phyloP scores from a whole-genome alignment of 345 rosid species.

The Capsella bursapastoris region DNA sequence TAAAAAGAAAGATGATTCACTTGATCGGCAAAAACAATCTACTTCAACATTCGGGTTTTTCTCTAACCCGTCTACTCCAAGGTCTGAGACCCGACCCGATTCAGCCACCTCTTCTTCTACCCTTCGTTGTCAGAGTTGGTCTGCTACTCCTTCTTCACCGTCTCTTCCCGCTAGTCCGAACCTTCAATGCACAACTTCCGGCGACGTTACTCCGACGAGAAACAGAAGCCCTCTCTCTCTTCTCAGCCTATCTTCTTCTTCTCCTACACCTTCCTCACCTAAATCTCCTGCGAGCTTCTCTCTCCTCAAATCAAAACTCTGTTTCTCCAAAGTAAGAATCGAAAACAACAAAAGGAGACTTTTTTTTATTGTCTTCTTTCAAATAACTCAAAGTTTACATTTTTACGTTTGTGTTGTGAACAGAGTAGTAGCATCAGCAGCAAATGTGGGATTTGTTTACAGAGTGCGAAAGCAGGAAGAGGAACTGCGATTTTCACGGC shows the following conservation, averaged over 20 bases:
- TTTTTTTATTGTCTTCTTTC: no score
- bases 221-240: slow-evolving; percentile 52
- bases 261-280: slow-evolving; percentile 67
- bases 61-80: slow-evolving; percentile 86
- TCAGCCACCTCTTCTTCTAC: slow-evolving; percentile 44
- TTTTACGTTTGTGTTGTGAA: slow-evolving; percentile 1
- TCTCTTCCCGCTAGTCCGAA: slow-evolving; percentile 66
- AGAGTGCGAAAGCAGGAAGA: slow-evolving; percentile 67
- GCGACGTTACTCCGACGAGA: slow-evolving; percentile 39
- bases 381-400: neutral
- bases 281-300: slow-evolving; percentile 78
- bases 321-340: slow-evolving; percentile 66
- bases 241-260: slow-evolving; percentile 41
- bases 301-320: slow-evolving; percentile 64
- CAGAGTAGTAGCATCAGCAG: slow-evolving; percentile 45
- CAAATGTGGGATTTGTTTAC: slow-evolving; percentile 79
- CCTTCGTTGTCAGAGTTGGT: slow-evolving; percentile 64
- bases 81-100: slow-evolving; percentile 54
- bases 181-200: slow-evolving; percentile 57
- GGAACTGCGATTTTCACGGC: slow-evolving; percentile 90
- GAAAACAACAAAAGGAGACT: neutral
- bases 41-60: slow-evolving; percentile 72
- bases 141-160: slow-evolving; percentile 36
- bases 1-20: slow-evolving; percentile 53
- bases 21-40: slow-evolving; percentile 44